Conservation (phyloP, 495 filamentous ascomycete genomes). For the Penicillium cosmopolitanum region DNA sequence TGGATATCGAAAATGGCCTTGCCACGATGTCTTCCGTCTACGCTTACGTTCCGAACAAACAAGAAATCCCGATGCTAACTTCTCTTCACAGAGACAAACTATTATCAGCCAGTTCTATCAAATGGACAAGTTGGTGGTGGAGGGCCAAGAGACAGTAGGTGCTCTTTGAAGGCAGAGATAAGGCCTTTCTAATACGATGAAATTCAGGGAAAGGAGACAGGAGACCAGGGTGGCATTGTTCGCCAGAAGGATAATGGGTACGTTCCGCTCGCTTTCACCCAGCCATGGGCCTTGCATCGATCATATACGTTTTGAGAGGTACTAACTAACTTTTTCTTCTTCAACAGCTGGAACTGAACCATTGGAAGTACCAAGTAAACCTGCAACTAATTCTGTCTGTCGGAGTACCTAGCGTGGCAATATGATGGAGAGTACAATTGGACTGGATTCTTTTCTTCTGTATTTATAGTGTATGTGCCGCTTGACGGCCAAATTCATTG, state of each 20-base stretch:
- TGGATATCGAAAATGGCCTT: background rate
- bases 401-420: constrained; percentile 8
- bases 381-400: constrained; percentile 17
- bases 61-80: constrained; percentile 15
- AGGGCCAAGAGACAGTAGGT: constrained; percentile 71
- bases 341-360: constrained; percentile 51
- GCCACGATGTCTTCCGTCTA: background rate
- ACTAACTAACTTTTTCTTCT: background rate
- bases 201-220: constrained; percentile 73
- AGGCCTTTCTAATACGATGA: background rate
- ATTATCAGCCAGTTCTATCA: constrained; percentile 94
- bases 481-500: constrained; percentile 18
- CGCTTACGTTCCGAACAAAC: background rate
- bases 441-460: constrained; percentile 25
- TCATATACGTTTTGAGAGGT: background rate
- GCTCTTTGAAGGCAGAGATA: constrained; percentile 1
- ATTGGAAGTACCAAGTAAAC: background rate
- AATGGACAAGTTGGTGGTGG: constrained; percentile 88
- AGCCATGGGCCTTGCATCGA: background rate
- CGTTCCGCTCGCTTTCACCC: constrained; percentile 32
- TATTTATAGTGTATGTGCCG: constrained; percentile 31
- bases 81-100: constrained; percentile 79
- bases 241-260: constrained; percentile 85
- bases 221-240: constrained; percentile 67
- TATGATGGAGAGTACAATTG: constrained; percentile 9